These are phyloP conservation scores for Sporothrix pseudoabietina DNA, from an alignment of 2,329 filamentous ascomycete genomes.

Conservation along the genomic window DNA sequence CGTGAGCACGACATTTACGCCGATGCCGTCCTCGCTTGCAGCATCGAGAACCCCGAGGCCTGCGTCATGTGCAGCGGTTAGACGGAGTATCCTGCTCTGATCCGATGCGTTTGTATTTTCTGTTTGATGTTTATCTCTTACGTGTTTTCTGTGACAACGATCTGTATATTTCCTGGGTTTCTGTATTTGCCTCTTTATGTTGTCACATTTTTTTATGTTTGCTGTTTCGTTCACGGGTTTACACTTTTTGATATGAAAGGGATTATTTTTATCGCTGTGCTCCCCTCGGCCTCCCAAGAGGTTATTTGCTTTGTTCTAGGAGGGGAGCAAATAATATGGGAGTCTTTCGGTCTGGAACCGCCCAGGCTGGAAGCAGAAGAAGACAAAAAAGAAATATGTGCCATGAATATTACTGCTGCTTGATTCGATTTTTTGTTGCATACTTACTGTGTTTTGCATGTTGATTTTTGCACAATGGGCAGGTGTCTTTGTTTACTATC, in stretches of 20 bases:
- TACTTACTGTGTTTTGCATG: background rate
- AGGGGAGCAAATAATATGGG: conserved; percentile 3
- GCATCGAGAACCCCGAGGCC: conserved; percentile 93
- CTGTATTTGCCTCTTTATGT: background rate
- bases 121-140: background rate
- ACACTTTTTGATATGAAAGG: conserved; percentile 10
- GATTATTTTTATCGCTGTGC: conserved; percentile 4
- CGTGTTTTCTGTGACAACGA: conserved; percentile 12
- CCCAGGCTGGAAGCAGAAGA: background rate
- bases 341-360: background rate
- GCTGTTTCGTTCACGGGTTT: background rate
- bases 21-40: conserved; percentile 87
- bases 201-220: background rate
- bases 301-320: background rate
- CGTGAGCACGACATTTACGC: conserved; percentile 94
- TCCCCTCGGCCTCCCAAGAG: conserved; percentile 20
- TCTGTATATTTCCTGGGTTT: conserved; percentile 15
- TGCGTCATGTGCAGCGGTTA: conserved; percentile 98
- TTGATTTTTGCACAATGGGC: background rate
- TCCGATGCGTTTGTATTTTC: background rate
- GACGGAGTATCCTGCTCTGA: conserved; percentile 31
- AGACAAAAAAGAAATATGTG: conserved; percentile 4
- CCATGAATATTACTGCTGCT: background rate
- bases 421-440: background rate
- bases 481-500: background rate